Percentiles rank a stretch among this genome's conserved stretches.
Conservation (phyloP, 2,329 filamentous ascomycete genomes). For the Fusarium multiceps region DNA sequence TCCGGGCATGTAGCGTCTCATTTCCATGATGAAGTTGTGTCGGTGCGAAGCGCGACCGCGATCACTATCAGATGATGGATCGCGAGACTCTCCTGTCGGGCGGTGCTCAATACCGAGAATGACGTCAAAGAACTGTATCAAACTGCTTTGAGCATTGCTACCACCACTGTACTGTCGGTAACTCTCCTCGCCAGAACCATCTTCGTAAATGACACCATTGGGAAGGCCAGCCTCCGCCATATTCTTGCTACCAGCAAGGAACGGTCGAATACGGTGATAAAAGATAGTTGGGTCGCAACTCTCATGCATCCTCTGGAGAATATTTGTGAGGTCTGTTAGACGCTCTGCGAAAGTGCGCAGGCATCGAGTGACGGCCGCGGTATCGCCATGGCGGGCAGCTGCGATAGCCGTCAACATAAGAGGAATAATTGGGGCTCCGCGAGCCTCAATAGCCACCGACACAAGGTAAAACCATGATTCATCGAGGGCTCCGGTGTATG, state of each 20-base stretch:
- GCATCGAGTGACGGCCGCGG: slow-evolving; percentile 76
- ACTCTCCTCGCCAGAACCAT: slow-evolving; percentile 72
- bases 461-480: slow-evolving; percentile 99
- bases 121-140: slow-evolving; percentile 98
- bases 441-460: slow-evolving; percentile 93
- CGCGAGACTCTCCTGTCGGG: slow-evolving; percentile 80
- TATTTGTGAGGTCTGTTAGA: slow-evolving; percentile 81
- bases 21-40: slow-evolving; percentile 94
- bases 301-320: slow-evolving; percentile 93
- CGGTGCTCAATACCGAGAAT: slow-evolving; percentile 89
- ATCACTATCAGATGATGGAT: slow-evolving; percentile 57
- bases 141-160: slow-evolving; percentile 95
- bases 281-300: slow-evolving; percentile 94
- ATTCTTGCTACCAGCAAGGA: slow-evolving; percentile 95
- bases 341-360: slow-evolving; percentile 87
- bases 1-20: slow-evolving; percentile 97
- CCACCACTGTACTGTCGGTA: slow-evolving; percentile 92
- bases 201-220: slow-evolving; percentile 86
- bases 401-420: slow-evolving; percentile 89
- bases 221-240: slow-evolving; percentile 95
- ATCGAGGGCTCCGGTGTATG: slow-evolving; percentile 93
- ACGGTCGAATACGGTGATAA: slow-evolving; percentile 95
- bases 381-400: slow-evolving; percentile 78
- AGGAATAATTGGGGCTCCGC: slow-evolving; percentile 86
- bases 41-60: slow-evolving; percentile 54